Base-by-base conservation (phyloP, 768 basidiomycete genomes). In the Melanogaster broomeanus region DNA sequence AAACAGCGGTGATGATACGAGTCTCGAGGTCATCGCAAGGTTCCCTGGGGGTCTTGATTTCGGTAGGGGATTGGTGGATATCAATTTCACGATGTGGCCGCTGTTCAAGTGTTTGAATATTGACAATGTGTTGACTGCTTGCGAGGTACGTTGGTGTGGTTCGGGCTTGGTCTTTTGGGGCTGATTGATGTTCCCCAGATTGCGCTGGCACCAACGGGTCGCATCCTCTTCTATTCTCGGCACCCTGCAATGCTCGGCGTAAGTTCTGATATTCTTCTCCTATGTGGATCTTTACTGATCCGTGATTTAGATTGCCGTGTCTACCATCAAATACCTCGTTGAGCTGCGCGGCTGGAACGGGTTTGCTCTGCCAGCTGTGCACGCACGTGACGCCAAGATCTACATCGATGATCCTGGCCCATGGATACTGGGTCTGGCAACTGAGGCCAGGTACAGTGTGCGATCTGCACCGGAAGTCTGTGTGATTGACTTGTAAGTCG, bases 11-110 rank as follows among this genome's bases (percentile, higher is more conserved):
- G 67, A 76, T 16, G 78, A 79, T 56, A 77, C 77, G 3, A 75
- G 71, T 51, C 75, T 94, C 31, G 91, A 94, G 64, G 90, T 94
- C 51, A 85, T 93, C 34, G 89, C 91, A 21, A 84, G 91, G 43
- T 93, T 94, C 74, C 91, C 91, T 24, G 93, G 93, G n/a, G 90
- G 91, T 18, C 80, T 96, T 40, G 93, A 96, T 69, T 94, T 96
- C 62, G 92, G 93, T 24, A 81, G 86, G 38, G 93, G 93, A 1
- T 75, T 96, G 42, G 90, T 95, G 30, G 92, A 95, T 58, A 90
- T 93, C 64, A 95, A 96, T 70, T 94, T 95, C 64, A 93, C 93
- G 34, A 90, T 97, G 83, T 98, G 93, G 93, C 95, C 95, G 2
- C 65, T 98, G 44, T 97, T 98, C 78, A 89, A 93, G 66, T 88